Evolutionary conservation across 1,284 basidiomycete species (phyloP), one percentile per base, ranked within the genome.

Genomic region (Gymnopus androsaceus): DNA sequence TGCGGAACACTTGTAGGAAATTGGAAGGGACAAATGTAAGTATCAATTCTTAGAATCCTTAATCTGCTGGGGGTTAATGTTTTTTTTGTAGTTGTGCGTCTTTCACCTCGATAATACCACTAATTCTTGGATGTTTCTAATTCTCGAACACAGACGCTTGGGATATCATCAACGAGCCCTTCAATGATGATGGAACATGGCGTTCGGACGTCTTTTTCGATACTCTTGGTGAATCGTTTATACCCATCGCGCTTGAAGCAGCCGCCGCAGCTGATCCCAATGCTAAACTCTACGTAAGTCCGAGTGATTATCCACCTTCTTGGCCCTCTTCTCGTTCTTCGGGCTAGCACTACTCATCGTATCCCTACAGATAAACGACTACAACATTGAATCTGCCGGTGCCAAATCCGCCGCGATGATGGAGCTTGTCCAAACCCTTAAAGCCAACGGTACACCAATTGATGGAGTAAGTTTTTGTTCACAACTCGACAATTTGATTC

Each of bases 291-390:
- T 77, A 78, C 49, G 73, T 75, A n/a, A n/a, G n/a, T n/a, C n/a
- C n/a, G n/a, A n/a, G n/a, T n/a, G n/a, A n/a, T n/a, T n/a, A n/a
- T n/a, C n/a, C n/a, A n/a, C n/a, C n/a, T n/a, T n/a, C n/a, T n/a
- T n/a, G n/a, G n/a, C n/a, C n/a, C n/a, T n/a, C n/a, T n/a, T n/a
- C n/a, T n/a, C 44, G 66, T 62, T 4, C 5, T 17, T 25, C 5
- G 8, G 28, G 31, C 19, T 36, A n/a, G n/a, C n/a, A n/a, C n/a
- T n/a, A n/a, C n/a, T n/a, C n/a, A n/a, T n/a, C n/a, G n/a, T n/a
- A n/a, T n/a, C n/a, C n/a, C n/a, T 17, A 14, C 8, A 76, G 73
- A 80, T 84, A 68, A 85, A 84, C 63, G 83, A 84, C 61, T 85
- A 80, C 71, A 83, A 81, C 64, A 75, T 82, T 50, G 80, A 82